phyloP scores from a whole-genome alignment of 768 basidiomycete genomes.

The Saitozyma podzolica region DNA sequence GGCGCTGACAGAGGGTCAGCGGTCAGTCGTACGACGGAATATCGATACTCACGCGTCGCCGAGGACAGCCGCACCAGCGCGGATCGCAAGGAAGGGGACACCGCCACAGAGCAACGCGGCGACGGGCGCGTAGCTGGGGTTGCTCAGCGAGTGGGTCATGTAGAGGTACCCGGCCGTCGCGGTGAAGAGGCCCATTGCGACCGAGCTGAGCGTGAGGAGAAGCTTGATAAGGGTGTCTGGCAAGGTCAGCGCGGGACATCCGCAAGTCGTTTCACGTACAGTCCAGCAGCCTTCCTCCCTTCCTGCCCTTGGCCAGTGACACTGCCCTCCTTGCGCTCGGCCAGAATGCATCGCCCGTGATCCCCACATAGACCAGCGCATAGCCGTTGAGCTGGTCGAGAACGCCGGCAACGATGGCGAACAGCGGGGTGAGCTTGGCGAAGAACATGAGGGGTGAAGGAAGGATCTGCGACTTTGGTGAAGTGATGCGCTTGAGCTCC shows the following conservation, averaged over 20 bases:
- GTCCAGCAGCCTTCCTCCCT: constrained; percentile 49
- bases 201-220: constrained; percentile 62
- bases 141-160: constrained; percentile 74
- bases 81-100: constrained; percentile 75
- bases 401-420: constrained; percentile 52
- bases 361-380: constrained; percentile 70
- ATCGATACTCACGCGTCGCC: constrained; percentile 64
- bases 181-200: constrained; percentile 78
- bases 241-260: constrained; percentile 38
- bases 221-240: constrained; percentile 71
- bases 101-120: constrained; percentile 75
- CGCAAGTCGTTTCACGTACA: constrained; percentile 42
- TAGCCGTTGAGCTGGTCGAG: constrained; percentile 63
- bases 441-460: constrained; percentile 47
- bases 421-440: constrained; percentile 46
- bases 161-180: constrained; percentile 81
- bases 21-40: background rate
- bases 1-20: constrained; percentile 54
- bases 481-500: constrained; percentile 37
- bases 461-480: constrained; percentile 40
- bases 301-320: constrained; percentile 55
- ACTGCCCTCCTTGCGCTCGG: constrained; percentile 61
- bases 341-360: constrained; percentile 73
- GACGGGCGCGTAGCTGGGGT: constrained; percentile 70
- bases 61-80: constrained; percentile 79